These are phyloP conservation scores for Choiromyces venosus DNA, from an alignment of 495 filamentous ascomycete species.

Conservation along the genomic window DNA sequence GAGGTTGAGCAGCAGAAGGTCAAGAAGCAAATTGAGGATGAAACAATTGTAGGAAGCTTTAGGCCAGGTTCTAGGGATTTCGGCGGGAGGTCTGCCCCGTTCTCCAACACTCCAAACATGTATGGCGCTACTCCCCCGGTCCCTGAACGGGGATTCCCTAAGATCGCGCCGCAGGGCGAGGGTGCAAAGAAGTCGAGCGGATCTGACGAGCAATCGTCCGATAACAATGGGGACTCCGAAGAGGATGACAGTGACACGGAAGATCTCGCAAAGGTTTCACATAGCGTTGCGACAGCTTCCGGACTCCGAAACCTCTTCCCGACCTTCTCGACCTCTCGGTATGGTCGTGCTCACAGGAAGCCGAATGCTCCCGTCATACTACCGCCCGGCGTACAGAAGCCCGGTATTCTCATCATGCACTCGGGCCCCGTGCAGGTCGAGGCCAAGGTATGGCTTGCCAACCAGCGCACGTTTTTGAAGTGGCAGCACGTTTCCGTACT, in stretches of 20 bases:
- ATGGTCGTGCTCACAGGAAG: slow-evolving; percentile 44
- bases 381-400: slow-evolving; percentile 80
- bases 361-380: slow-evolving; percentile 46
- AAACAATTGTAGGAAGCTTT: slow-evolving; percentile 82
- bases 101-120: slow-evolving; percentile 17
- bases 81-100: slow-evolving; percentile 24
- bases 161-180: slow-evolving; percentile 18
- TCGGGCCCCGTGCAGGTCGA: slow-evolving; percentile 83
- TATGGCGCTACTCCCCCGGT: slow-evolving; percentile 21
- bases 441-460: slow-evolving; percentile 97
- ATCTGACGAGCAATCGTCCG: slow-evolving; percentile 17
- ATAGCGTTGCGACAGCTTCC: slow-evolving; percentile 27
- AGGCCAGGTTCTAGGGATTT: slow-evolving; percentile 47
- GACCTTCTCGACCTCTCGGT: slow-evolving; percentile 66
- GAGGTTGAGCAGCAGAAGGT: slow-evolving; percentile 76
- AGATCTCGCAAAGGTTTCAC: slow-evolving; percentile 27
- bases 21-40: slow-evolving; percentile 70
- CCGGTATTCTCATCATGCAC: slow-evolving; percentile 84
- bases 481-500: slow-evolving; percentile 92
- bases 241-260: slow-evolving; percentile 32
- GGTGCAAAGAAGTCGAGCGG: slow-evolving; percentile 5
- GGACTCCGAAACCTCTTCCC: slow-evolving; percentile 60
- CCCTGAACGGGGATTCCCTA: slow-evolving; percentile 27
- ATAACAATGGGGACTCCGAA: slow-evolving; percentile 20
- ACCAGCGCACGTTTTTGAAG: slow-evolving; percentile 94